phyloP scores from a whole-genome alignment of 2,329 filamentous ascomycete genomes.

The Zalaria sp. region DNA sequence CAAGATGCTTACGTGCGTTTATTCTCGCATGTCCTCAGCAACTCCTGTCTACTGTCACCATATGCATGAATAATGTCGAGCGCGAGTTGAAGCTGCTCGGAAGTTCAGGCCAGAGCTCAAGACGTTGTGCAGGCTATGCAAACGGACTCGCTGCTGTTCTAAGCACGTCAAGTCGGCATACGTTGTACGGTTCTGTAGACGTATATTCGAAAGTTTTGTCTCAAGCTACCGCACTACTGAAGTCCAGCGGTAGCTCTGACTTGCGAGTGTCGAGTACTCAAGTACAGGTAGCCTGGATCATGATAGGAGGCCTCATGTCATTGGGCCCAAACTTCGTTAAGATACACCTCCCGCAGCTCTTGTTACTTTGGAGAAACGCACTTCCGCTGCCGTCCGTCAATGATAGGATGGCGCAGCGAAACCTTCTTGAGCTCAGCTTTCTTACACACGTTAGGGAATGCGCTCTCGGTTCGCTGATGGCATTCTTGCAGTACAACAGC shows the following conservation, averaged over 20 bases:
- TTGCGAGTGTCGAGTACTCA: slow-evolving; percentile 84
- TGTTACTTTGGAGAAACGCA: slow-evolving; percentile 94
- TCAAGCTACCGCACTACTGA: slow-evolving; percentile 82
- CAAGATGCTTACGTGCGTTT: slow-evolving; percentile 73
- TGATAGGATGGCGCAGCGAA: slow-evolving; percentile 74
- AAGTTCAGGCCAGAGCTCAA: slow-evolving; percentile 61
- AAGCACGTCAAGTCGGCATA: slow-evolving; percentile 76
- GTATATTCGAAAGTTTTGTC: slow-evolving; percentile 84
- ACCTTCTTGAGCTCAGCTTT: slow-evolving; percentile 79
- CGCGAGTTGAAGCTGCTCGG: slow-evolving; percentile 70
- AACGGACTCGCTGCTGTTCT: slow-evolving; percentile 83
- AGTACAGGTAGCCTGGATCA: slow-evolving; percentile 93
- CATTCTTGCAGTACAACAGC: slow-evolving; percentile 88
- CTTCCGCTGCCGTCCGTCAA: slow-evolving; percentile 87
- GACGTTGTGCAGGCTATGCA: slow-evolving; percentile 78
- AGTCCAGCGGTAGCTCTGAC: slow-evolving; percentile 83
- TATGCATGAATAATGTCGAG: slow-evolving; percentile 91
- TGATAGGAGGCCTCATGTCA: slow-evolving; percentile 93
- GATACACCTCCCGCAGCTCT: slow-evolving; percentile 86
- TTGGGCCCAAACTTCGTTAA: slow-evolving; percentile 97
- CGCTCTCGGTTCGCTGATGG: slow-evolving; percentile 76
- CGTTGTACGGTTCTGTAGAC: slow-evolving; percentile 87
- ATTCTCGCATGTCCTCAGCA: slow-evolving; percentile 87
- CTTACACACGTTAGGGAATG: slow-evolving; percentile 90
- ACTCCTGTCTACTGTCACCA: slow-evolving; percentile 75